phyloP scores from a whole-genome alignment of 2,329 filamentous ascomycete genomes.

The Beauveria sp. region DNA sequence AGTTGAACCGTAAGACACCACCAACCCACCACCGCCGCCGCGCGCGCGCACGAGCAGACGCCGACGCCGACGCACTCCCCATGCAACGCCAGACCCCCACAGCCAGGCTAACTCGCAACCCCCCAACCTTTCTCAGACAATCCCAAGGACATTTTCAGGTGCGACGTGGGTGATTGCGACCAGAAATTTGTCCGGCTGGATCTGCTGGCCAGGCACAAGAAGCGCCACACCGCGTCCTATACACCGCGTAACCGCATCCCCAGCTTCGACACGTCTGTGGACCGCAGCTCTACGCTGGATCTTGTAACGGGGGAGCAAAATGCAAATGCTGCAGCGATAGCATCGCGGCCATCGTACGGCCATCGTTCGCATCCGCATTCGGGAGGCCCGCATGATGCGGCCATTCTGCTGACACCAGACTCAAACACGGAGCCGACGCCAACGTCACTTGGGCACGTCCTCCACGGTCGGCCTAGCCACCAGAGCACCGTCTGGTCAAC shows the following conservation, averaged over 20 bases:
- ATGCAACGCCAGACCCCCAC: conserved; percentile 11
- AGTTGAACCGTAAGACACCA: conserved; percentile 63
- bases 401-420: conserved; percentile 37
- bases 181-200: conserved; percentile 74
- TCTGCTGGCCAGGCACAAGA: conserved; percentile 61
- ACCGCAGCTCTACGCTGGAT: conserved; percentile 8
- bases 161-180: conserved; percentile 66
- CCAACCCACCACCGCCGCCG: conserved; percentile 2
- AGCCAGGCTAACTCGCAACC: conserved; percentile 11
- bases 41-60: conserved; percentile 11
- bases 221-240: conserved; percentile 53
- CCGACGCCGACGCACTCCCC: background rate
- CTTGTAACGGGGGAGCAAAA: background rate
- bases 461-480: conserved; percentile 13
- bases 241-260: conserved; percentile 42
- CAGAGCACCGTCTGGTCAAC: conserved; percentile 20
- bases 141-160: conserved; percentile 71
- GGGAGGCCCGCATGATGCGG: conserved; percentile 36
- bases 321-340: background rate
- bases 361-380: conserved; percentile 22
- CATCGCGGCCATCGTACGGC: conserved; percentile 6
- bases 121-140: conserved; percentile 45
- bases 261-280: conserved; percentile 35
- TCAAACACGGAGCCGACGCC: conserved; percentile 24
- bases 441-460: conserved; percentile 17